These are phyloP conservation scores for Selaginella moellendorffii DNA, from an alignment of 75 land plant genomes.

Conservation along the genomic window DNA sequence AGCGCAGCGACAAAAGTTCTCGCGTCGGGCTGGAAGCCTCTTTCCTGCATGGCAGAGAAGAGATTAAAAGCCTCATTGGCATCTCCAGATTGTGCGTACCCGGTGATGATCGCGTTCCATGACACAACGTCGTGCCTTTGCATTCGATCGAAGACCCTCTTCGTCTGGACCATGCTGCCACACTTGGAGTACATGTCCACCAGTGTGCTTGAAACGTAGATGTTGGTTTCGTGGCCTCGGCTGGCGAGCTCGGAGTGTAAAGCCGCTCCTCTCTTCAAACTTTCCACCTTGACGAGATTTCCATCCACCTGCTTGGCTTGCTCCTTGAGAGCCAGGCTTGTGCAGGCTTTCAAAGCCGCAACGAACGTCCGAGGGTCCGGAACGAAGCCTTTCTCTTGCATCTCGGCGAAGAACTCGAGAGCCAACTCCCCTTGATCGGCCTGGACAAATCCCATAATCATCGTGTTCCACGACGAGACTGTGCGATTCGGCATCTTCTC, in stretches of 20 bases:
- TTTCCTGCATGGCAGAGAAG: background rate
- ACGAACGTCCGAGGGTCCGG: background rate
- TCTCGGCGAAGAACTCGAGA: background rate
- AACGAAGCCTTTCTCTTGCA: conserved; percentile 1
- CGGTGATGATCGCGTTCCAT: background rate
- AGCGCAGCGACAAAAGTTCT: background rate
- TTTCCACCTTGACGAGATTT: background rate
- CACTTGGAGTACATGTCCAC: background rate
- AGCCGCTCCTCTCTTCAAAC: background rate
- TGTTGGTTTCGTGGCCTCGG: background rate
- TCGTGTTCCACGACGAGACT: conserved; percentile 3
- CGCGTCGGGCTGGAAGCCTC: background rate
- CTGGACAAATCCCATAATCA: conserved; percentile 2
- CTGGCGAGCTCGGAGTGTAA: background rate
- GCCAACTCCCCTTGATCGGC: background rate
- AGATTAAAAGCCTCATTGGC: background rate
- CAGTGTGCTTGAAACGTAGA: too few species aligned
- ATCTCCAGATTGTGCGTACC: background rate
- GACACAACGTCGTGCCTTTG: background rate
- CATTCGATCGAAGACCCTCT: background rate
- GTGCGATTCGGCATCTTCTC: background rate
- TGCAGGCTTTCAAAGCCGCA: background rate
- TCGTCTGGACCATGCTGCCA: background rate
- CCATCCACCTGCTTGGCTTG: background rate
- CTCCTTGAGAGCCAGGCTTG: background rate